These are phyloP conservation scores for Elsinoe ampelina DNA, from an alignment of 2,329 filamentous ascomycete species.

Conservation along the genomic window DNA sequence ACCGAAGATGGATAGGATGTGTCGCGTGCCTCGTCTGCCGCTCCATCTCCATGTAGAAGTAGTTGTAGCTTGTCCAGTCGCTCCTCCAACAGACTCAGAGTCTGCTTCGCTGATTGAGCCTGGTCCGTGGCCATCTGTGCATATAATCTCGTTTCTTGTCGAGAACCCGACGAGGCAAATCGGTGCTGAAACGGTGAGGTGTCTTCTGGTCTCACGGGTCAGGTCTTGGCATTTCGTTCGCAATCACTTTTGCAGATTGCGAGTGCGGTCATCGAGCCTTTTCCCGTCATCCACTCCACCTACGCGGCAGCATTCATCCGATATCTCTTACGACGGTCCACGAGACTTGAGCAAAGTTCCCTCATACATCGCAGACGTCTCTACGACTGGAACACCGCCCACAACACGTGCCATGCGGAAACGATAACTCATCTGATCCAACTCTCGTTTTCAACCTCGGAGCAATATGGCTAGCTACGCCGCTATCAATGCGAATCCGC, in stretches of 20 bases:
- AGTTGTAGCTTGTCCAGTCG: slow-evolving; percentile 37
- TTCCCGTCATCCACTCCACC: not conserved
- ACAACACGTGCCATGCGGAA: not conserved
- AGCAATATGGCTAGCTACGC: slow-evolving; percentile 38
- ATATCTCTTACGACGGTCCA: not conserved
- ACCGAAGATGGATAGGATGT: slow-evolving; percentile 16
- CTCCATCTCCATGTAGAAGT: slow-evolving; percentile 29
- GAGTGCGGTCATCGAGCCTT: not conserved
- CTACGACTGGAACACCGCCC: not conserved
- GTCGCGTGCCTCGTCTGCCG: slow-evolving; percentile 8
- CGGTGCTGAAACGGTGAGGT: not conserved
- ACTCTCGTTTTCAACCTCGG: not conserved
- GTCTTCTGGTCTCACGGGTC: not conserved
- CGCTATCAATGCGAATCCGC: slow-evolving; percentile 32
- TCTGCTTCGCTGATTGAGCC: slow-evolving; percentile 22
- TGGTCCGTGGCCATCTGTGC: not conserved
- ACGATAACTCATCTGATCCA: not conserved
- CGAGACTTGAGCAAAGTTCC: not conserved
- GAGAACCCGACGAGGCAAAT: not conserved
- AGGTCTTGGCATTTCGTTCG: slow-evolving; percentile 6
- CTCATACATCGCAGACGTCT: not conserved
- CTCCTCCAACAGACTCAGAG: slow-evolving; percentile 36
- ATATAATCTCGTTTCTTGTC: not conserved
- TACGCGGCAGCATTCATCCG: not conserved
- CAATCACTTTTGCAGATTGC: slow-evolving; percentile 10